Evolutionary conservation across 805 yeast species (phyloP), one percentile per base, ranked within the genome.

Genomic region (Starmerella potacharoeniae): DNA sequence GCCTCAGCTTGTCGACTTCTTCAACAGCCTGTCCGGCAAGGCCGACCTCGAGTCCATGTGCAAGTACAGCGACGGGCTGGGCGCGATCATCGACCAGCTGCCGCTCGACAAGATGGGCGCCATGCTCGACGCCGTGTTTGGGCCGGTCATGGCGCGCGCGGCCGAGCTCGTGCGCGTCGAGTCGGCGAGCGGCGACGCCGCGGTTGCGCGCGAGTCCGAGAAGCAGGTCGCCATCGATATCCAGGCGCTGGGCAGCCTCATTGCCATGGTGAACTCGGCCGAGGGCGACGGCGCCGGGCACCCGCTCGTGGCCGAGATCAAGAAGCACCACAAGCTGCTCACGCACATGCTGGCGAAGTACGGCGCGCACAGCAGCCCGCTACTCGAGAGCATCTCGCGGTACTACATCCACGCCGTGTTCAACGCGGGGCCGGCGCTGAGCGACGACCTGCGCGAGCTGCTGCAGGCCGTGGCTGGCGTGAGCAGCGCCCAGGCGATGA

Each of bases 11-110:
- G 81, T 83, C 62, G 75, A 79, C 59, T 81, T 93, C 57, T 91
- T 88, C 69, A 77, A 78, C 51, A 75, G 74, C 56, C 74, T 83
- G 33, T 73, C 74, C 50, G 71, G 73, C 39, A 66, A 73, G 33
- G 71, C 89, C 41, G 95, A 86, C 63, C 67, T 78, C 33, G 81
- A 80, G 52, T 82, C 95, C 1, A 71, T 84, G 42, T 81, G 80
- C 65, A 95, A 90, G 65, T 77, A 90, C 49, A 81, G 90, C 16
- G 95, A 90, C 67, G 98, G 97, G 39, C 75, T 93, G 57, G 90
- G 95, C 5, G 86, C 88, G 60, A 84, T 93, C 44, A 75, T 93
- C 50, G 39, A 60, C 58, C 49, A 56, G 48, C 58, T 71, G 60
- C 68, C 64, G 54, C 56, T 49, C 16, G 78, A 75, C 43, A 72